A percentile compares a stretch with the other conserved stretches of the same genome.
phyloP scores from a whole-genome alignment of 2,329 filamentous ascomycete genomes.

The Diaporthe ampelina region DNA sequence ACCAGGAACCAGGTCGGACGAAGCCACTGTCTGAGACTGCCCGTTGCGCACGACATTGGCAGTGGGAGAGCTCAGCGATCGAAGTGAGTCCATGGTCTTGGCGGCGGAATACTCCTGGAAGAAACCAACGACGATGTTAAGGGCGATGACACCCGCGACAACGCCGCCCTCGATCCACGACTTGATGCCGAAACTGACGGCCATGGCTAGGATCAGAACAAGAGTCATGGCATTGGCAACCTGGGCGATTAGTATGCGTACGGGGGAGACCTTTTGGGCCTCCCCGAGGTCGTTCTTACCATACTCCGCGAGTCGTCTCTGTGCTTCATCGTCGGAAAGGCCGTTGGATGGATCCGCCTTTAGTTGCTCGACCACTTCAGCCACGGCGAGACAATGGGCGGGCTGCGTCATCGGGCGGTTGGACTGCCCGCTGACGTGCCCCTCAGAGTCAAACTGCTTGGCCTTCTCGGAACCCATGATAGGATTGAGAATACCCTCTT shows the following conservation, averaged over 20 bases:
- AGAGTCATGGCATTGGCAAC: constrained; percentile 75
- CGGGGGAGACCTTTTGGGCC: constrained; percentile 3
- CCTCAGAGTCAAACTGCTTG: neutral
- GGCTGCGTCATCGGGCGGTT: neutral
- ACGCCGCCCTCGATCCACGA: constrained; percentile 69
- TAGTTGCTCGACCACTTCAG: neutral
- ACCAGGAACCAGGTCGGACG: constrained; percentile 67
- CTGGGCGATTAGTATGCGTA: constrained; percentile 59
- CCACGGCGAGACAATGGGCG: neutral
- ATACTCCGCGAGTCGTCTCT: neutral
- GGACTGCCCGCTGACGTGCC: constrained; percentile 4
- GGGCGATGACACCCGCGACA: constrained; percentile 62
- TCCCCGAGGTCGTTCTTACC: constrained; percentile 4
- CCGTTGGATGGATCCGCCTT: neutral
- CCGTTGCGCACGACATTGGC: constrained; percentile 65
- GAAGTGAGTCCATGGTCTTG: constrained; percentile 66
- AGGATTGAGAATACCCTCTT: neutral
- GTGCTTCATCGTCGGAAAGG: neutral
- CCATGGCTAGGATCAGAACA: constrained; percentile 65
- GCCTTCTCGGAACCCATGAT: neutral
- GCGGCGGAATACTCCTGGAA: constrained; percentile 67
- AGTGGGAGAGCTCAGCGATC: constrained; percentile 59
- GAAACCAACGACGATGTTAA: constrained; percentile 68
- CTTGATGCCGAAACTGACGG: constrained; percentile 63
- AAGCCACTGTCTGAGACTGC: constrained; percentile 62